phyloP scores from a whole-genome alignment of 2,329 filamentous ascomycete species.

The Pezicula neosporulosa region DNA sequence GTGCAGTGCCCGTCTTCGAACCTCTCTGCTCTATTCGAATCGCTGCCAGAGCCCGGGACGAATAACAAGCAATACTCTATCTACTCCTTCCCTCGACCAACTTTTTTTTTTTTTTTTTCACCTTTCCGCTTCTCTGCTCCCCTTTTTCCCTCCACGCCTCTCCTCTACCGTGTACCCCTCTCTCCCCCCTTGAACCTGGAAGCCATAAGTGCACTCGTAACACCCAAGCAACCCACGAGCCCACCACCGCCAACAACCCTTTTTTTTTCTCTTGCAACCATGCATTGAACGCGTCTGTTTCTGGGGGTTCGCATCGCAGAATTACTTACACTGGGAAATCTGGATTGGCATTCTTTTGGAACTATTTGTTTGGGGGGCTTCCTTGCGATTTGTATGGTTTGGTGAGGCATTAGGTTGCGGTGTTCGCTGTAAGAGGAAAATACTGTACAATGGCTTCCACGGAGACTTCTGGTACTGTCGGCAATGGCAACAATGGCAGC shows the following conservation, averaged over 20 bases:
- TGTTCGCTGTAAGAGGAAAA: not conserved
- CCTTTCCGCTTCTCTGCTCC: not conserved
- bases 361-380: not conserved
- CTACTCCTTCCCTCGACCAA: too few relatives aligned
- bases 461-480: constrained; percentile 2
- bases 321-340: not conserved
- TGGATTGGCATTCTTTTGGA: not conserved
- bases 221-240: not conserved
- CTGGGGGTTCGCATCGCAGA: too few relatives aligned
- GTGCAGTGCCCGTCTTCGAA: too few relatives aligned
- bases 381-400: too few relatives aligned
- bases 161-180: not conserved
- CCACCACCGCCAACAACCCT: not conserved
- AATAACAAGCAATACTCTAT: too few relatives aligned
- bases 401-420: not conserved
- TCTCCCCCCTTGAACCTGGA: not conserved
- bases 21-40: too few relatives aligned
- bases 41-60: too few relatives aligned
- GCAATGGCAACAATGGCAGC: constrained; percentile 28
- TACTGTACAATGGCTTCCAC: constrained; percentile 14
- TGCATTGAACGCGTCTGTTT: not conserved
- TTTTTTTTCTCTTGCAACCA: not conserved
- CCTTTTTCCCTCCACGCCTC: not conserved
- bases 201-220: too few relatives aligned
- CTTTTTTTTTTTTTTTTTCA: too few relatives aligned